These are phyloP conservation scores for Pilasporangium apinafurcum DNA, from an alignment of 352 stramenopile genomes.

Conservation along the genomic window DNA sequence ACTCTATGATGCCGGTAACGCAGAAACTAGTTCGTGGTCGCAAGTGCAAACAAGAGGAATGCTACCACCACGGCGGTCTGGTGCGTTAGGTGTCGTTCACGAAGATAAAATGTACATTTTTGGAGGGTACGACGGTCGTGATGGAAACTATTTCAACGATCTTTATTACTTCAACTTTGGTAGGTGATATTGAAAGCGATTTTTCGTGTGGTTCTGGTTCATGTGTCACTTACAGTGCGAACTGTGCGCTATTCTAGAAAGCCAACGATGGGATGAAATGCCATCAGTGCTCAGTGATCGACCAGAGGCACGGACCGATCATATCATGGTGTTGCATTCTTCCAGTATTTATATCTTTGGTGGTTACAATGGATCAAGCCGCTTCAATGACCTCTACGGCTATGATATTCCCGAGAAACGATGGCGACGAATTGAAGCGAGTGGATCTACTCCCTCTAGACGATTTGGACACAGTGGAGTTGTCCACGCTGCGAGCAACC, in stretches of 20 bases:
- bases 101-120: constrained; percentile 87
- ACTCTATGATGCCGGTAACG: background rate
- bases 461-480: constrained; percentile 83
- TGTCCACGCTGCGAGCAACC: constrained; percentile 58
- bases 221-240: too few species aligned
- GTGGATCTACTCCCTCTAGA: constrained; percentile 42
- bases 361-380: constrained; percentile 78
- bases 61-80: constrained; percentile 65
- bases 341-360: constrained; percentile 85
- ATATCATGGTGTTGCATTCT: constrained; percentile 82
- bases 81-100: constrained; percentile 73
- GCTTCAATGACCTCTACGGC: constrained; percentile 81
- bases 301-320: constrained; percentile 75
- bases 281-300: constrained; percentile 47
- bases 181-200: constrained; percentile 5
- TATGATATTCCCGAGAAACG: constrained; percentile 55
- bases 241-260: constrained; percentile 16
- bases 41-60: constrained; percentile 60
- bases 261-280: constrained; percentile 73
- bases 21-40: constrained; percentile 55
- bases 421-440: constrained; percentile 44
- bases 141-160: constrained; percentile 89
- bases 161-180: constrained; percentile 86
- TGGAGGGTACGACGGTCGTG: constrained; percentile 83
- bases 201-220: background rate